These are phyloP conservation scores for Irpex lacteus DNA, from an alignment of 1,284 basidiomycete species.

Conservation along the genomic window DNA sequence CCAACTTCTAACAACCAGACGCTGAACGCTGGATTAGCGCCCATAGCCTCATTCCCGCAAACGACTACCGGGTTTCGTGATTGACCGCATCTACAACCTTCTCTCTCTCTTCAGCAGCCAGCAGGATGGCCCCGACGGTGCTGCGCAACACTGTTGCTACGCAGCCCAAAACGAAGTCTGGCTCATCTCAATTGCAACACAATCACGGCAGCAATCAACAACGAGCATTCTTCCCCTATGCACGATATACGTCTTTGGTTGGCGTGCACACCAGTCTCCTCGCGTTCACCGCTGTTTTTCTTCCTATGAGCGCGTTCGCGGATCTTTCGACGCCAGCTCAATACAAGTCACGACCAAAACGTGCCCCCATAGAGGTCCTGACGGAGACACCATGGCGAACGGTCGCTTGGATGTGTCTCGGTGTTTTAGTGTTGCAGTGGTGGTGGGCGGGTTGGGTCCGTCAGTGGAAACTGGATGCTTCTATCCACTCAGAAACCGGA, in stretches of 20 bases:
- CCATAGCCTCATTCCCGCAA: too few species aligned
- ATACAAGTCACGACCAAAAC: conserved; percentile 6
- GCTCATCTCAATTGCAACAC: background rate
- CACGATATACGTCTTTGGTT: conserved; percentile 69
- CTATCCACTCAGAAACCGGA: conserved; percentile 11
- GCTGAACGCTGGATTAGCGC: too few species aligned
- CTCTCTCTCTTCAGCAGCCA: background rate
- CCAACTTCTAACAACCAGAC: too few species aligned
- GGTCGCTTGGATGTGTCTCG: conserved; percentile 57
- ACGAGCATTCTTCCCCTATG: conserved; percentile 37
- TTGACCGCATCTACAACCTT: background rate
- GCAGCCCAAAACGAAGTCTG: conserved; percentile 7
- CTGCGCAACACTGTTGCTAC: background rate
- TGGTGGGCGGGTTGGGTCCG: conserved; percentile 77
- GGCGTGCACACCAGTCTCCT: conserved; percentile 70
- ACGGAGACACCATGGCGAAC: conserved; percentile 64
- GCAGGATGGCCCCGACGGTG: background rate
- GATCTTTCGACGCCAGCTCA: conserved; percentile 12
- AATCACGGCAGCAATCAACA: background rate
- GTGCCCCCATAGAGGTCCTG: conserved; percentile 57
- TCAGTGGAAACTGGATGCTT: conserved; percentile 38
- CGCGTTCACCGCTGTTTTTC: conserved; percentile 59
- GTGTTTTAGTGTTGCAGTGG: conserved; percentile 54
- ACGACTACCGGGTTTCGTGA: too few species aligned
- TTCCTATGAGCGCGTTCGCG: conserved; percentile 43